Conservation (phyloP, 176 grass and related monocot genomes). For the Elaeis guineensis region DNA sequence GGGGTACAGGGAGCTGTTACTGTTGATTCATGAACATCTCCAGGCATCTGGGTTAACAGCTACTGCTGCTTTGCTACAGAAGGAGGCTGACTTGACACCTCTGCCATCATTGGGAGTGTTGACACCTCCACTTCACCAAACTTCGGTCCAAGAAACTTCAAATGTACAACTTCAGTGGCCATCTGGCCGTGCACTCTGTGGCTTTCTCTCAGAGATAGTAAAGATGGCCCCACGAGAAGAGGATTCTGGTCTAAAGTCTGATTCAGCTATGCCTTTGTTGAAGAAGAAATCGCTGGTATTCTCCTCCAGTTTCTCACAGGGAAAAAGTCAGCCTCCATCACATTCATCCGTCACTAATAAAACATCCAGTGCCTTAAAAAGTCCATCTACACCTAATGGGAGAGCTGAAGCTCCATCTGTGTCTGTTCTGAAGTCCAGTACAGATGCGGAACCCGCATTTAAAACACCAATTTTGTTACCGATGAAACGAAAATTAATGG, state of each 20-base stretch:
- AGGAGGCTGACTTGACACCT: constrained; percentile 79
- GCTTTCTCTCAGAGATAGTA: constrained; percentile 48
- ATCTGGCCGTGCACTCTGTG: constrained; percentile 45
- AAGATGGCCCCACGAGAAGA: constrained; percentile 29
- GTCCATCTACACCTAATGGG: constrained; percentile 27
- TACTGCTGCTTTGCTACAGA: constrained; percentile 71
- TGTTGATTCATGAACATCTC: constrained; percentile 94
- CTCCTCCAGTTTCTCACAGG: constrained; percentile 52
- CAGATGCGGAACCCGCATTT: constrained; percentile 28
- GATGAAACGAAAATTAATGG: constrained; percentile 71
- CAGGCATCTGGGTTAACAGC: constrained; percentile 73
- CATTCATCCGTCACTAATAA: constrained; percentile 27
- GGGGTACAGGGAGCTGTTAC: constrained; percentile 70
- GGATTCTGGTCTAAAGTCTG: constrained; percentile 33
- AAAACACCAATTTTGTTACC: constrained; percentile 72
- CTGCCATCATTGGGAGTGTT: constrained; percentile 37
- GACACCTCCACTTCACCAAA: constrained; percentile 51
- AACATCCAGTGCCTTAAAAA: constrained; percentile 29
- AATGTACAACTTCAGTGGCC: constrained; percentile 72
- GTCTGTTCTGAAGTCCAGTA: constrained; percentile 20
- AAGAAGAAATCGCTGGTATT: constrained; percentile 74
- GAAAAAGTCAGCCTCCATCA: constrained; percentile 21
- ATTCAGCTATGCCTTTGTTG: constrained; percentile 32
- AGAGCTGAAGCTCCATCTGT: constrained; percentile 22
- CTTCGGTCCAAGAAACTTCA: constrained; percentile 44